Evolutionary conservation across 768 basidiomycete species (phyloP), one percentile per base, ranked within the genome.

Genomic region (Chalciporus sphaerocephalus): DNA sequence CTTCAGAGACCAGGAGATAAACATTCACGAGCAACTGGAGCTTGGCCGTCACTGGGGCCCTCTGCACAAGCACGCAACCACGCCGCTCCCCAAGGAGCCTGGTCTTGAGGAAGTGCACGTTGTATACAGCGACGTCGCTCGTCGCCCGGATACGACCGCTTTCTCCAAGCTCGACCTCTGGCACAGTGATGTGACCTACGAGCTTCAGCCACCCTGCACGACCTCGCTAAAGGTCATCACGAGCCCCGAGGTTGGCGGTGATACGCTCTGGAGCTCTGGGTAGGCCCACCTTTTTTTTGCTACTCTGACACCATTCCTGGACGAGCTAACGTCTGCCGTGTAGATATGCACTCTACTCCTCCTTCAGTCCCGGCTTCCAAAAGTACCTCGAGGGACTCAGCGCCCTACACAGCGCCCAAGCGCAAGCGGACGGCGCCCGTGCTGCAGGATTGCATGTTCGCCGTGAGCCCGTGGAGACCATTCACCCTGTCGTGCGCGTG

Each of bases 321-420:
- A n/a, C n/a, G n/a, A n/a, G n/a, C n/a, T n/a, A n/a, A n/a, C n/a
- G n/a, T n/a, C n/a, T n/a, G n/a, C n/a, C n/a, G n/a, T n/a, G n/a
- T 44, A 88, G 86, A 28, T 88, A 88, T 57, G 83, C 87, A 3
- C 71, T 91, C n/a, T 91, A 90, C 69, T 90, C 88, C 2, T 85
- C 83, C 34, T 70, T 90, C 47, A 91, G 89, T 57, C 75, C 80
- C 1, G 79, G 78, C 11, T 74, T 89, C 65, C 86, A 90, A 58
- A 75, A 69, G 36, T 91, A 90, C 64, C 73, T 92, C 42, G 87
- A 90, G 55, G 79, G 81, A 20, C 69, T 89, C 27, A 71, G 68
- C 23, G 87, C 86, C 8, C 74, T 91, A 3, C 87, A 91, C 66
- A 86, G 85, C 43, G 87, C 78, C 3, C 81, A 81, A 32, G 82